Conservation (phyloP, 2,329 filamentous ascomycete species). For the Aspergillus persii region DNA sequence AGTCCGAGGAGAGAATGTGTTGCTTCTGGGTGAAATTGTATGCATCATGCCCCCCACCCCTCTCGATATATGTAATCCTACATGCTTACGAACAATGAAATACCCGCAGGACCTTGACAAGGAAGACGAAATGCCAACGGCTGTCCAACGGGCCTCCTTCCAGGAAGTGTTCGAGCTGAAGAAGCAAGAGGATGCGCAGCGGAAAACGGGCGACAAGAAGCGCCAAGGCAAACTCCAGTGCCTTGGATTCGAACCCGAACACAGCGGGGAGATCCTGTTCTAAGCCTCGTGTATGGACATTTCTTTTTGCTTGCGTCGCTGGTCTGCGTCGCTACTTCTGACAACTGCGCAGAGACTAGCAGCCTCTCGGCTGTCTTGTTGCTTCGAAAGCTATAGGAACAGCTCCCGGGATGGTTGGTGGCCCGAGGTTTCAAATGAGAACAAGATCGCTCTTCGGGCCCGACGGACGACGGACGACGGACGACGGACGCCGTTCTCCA, state of each 20-base stretch:
- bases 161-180: conserved; percentile 70
- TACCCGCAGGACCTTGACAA: conserved; percentile 73
- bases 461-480: neutral
- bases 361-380: neutral
- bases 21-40: conserved; percentile 86
- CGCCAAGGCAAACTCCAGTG: conserved; percentile 68
- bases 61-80: neutral
- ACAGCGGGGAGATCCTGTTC: conserved; percentile 70
- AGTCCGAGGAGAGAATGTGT: conserved; percentile 94
- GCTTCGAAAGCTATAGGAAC: neutral
- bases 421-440: neutral
- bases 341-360: neutral
- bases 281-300: conserved; percentile 39
- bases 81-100: neutral
- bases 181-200: conserved; percentile 66
- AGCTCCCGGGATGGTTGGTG: neutral
- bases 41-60: conserved; percentile 18
- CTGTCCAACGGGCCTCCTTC: conserved; percentile 65
- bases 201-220: conserved; percentile 71
- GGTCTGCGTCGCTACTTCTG: neutral
- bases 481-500: too few species aligned
- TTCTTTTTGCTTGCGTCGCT: neutral
- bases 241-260: conserved; percentile 86
- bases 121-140: conserved; percentile 78
- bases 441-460: neutral